These are phyloP conservation scores for Trichothecium roseum DNA, from an alignment of 2,329 filamentous ascomycete genomes.

Conservation along the genomic window DNA sequence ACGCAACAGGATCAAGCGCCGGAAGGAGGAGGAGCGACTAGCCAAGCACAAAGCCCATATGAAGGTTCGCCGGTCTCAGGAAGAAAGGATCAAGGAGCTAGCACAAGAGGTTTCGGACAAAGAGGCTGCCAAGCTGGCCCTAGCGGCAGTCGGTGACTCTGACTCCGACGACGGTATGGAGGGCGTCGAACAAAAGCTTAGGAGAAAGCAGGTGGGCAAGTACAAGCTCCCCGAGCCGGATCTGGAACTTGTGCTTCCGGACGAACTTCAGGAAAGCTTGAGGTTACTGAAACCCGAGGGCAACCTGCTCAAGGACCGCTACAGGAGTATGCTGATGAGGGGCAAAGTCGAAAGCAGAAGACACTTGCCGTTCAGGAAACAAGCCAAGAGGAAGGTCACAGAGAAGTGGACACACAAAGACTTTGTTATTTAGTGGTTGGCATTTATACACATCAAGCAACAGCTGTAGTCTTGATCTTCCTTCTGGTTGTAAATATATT, in stretches of 20 bases:
- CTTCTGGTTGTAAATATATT: too few relatives aligned
- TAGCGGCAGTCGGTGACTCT: constrained; percentile 23
- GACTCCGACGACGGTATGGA: constrained; percentile 40
- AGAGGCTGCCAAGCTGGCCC: constrained; percentile 35
- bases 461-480: neutral
- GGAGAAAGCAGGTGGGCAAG: constrained; percentile 66
- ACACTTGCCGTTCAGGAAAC: constrained; percentile 70
- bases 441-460: too few relatives aligned
- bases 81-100: constrained; percentile 61
- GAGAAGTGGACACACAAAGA: constrained; percentile 99
- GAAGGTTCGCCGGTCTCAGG: constrained; percentile 63
- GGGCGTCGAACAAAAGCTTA: constrained; percentile 52
- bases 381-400: constrained; percentile 68
- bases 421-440: constrained; percentile 37
- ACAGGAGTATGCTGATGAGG: constrained; percentile 76
- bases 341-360: constrained; percentile 82
- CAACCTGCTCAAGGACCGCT: constrained; percentile 87
- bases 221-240: constrained; percentile 65
- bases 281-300: constrained; percentile 84
- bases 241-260: constrained; percentile 69
- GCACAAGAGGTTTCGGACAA: constrained; percentile 50
- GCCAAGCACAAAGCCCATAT: constrained; percentile 66
- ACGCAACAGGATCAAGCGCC: constrained; percentile 76
- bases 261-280: constrained; percentile 76
- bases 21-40: constrained; percentile 76